A percentile compares a stretch with the other conserved stretches of the same genome.
Conservation (phyloP, 129 eudicot genomes). For the Flaveria robusta region DNA sequence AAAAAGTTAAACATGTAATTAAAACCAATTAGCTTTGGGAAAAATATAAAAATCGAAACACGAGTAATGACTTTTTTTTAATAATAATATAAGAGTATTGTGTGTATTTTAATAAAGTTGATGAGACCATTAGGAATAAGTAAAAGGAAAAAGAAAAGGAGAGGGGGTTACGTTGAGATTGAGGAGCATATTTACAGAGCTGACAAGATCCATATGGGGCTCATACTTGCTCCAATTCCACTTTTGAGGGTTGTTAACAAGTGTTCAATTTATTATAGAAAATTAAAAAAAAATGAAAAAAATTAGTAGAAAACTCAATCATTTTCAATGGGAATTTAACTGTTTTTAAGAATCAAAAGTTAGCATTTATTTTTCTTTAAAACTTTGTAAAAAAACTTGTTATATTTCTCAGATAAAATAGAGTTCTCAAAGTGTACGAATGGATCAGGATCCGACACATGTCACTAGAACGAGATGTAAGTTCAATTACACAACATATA, state of each 20-base stretch:
- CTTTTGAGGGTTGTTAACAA: constrained; percentile 17
- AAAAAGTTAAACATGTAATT: no score
- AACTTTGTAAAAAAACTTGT: no score
- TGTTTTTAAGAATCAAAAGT: neutral
- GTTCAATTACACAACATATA: no score
- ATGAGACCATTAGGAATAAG: neutral
- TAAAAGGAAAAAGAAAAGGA: neutral
- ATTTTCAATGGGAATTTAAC: constrained; percentile 22
- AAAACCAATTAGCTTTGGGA: no score
- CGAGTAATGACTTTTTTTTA: neutral
- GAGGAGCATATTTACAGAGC: constrained; percentile 33
- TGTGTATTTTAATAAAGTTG: constrained; percentile 5
- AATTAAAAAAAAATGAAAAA: neutral
- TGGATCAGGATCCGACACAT: no score
- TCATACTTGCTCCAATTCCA: constrained; percentile 37
- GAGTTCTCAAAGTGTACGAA: no score
- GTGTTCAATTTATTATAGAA: constrained; percentile 22
- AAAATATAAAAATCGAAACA: neutral
- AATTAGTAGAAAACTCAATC: constrained; percentile 25
- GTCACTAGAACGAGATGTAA: no score
- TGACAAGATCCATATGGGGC: constrained; percentile 46
- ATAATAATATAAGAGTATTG: neutral
- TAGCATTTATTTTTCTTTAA: no score
- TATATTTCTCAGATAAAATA: no score
- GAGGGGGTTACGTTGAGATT: constrained; percentile 28